phyloP scores from a whole-genome alignment of 164 flowering plant genomes.

The Dillenia suffruticosa region DNA sequence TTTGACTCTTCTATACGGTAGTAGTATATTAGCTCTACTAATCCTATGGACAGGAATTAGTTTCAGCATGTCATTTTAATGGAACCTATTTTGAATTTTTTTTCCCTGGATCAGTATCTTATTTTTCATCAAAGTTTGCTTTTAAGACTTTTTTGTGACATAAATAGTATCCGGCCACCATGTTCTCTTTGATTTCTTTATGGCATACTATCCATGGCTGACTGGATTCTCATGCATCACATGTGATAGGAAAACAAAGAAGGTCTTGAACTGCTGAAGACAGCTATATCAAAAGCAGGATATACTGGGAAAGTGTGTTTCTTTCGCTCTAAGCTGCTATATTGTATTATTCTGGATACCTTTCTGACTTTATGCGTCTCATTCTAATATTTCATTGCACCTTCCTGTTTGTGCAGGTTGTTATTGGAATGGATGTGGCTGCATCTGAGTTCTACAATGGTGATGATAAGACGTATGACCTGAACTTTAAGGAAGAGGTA shows the following conservation, averaged over 20 bases:
- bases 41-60: no score
- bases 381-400: background rate
- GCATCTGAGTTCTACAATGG: constrained; percentile 35
- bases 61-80: no score
- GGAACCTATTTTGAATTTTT: no score
- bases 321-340: background rate
- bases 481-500: constrained; percentile 38
- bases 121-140: no score
- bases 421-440: constrained; percentile 43
- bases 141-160: no score
- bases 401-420: constrained; percentile 20
- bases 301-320: constrained; percentile 35
- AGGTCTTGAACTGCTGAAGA: constrained; percentile 42
- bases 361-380: background rate
- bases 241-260: constrained; percentile 41
- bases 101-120: no score
- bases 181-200: no score
- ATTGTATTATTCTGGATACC: background rate
- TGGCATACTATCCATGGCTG: no score
- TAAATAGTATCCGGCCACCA: no score
- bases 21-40: background rate
- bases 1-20: background rate
- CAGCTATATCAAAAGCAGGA: constrained; percentile 45
- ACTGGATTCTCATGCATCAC: no score
- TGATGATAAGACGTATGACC: constrained; percentile 35